Evolutionary conservation across 208 protist genomes (phyloP).

Genomic region (Acanthamoeba healyi): DNA sequence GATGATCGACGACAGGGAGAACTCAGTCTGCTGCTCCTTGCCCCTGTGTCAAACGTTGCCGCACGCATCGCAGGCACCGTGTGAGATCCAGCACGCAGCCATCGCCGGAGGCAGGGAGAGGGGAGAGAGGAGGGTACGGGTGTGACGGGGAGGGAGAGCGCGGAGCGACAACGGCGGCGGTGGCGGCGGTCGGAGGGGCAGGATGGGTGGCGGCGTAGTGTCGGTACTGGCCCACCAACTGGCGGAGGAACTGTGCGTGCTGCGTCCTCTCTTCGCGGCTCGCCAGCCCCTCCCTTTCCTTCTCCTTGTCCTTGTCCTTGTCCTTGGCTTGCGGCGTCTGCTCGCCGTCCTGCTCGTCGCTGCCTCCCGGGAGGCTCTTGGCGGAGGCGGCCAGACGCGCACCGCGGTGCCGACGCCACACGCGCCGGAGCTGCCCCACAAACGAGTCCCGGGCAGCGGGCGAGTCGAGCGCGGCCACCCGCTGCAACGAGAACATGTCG

Average conservation of each 20-base stretch:
- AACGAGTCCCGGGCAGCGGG: neutral
- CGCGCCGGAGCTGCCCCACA: slow-evolving; percentile 9
- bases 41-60: neutral
- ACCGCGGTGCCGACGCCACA: neutral
- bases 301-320: neutral
- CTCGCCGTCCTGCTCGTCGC: neutral
- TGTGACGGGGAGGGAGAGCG: neutral
- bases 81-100: too few relatives aligned
- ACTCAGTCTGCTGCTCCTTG: neutral
- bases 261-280: neutral
- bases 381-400: neutral
- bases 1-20: neutral
- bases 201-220: neutral
- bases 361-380: neutral
- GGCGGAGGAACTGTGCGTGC: neutral
- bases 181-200: neutral
- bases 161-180: neutral
- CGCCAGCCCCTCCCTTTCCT: neutral
- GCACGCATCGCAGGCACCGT: neutral
- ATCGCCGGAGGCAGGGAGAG: neutral
- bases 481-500: neutral
- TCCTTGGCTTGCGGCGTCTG: neutral
- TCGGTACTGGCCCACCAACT: neutral
- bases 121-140: neutral
- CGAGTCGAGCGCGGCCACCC: neutral